Evolutionary conservation across 352 stramenopile genomes (phyloP).

Genomic region (Phytopythium helicoides): DNA sequence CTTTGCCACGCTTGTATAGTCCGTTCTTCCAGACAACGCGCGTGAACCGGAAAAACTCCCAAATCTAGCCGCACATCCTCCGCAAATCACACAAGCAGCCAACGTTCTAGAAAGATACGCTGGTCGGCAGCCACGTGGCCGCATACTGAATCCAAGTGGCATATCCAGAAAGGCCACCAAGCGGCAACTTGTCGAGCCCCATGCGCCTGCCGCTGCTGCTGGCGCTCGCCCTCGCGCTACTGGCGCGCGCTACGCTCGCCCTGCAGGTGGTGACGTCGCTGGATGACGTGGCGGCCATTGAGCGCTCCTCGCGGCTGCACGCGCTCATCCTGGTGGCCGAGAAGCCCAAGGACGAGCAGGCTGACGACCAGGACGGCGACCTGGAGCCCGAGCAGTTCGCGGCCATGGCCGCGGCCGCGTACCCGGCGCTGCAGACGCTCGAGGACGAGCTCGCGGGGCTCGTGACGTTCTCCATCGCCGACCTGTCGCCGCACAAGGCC

Average conservation of each 20-base stretch:
- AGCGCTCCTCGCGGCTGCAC: slow-evolving; percentile 28
- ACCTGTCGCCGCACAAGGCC: slow-evolving; percentile 30
- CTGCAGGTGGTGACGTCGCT: slow-evolving; percentile 24
- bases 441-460: slow-evolving; percentile 44
- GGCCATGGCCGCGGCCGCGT: slow-evolving; percentile 27
- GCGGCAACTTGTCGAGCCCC: neutral
- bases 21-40: neutral
- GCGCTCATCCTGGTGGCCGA: slow-evolving; percentile 28
- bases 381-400: slow-evolving; percentile 10
- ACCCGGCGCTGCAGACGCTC: slow-evolving; percentile 32
- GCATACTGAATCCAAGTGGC: neutral
- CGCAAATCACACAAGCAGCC: neutral
- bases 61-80: too few species aligned
- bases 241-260: slow-evolving; percentile 6
- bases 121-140: slow-evolving; percentile 1
- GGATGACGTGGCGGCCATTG: slow-evolving; percentile 20
- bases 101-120: neutral
- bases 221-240: slow-evolving; percentile 5
- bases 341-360: slow-evolving; percentile 9
- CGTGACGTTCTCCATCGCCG: slow-evolving; percentile 41
- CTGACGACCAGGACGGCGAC: neutral
- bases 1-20: too few species aligned
- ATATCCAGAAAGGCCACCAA: too few species aligned
- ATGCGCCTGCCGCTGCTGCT: slow-evolving; percentile 2
- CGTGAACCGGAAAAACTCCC: too few species aligned